Evolutionary conservation across 192 early-diverging fungal species (phyloP).

Genomic region (Chytriomyces confervae): DNA sequence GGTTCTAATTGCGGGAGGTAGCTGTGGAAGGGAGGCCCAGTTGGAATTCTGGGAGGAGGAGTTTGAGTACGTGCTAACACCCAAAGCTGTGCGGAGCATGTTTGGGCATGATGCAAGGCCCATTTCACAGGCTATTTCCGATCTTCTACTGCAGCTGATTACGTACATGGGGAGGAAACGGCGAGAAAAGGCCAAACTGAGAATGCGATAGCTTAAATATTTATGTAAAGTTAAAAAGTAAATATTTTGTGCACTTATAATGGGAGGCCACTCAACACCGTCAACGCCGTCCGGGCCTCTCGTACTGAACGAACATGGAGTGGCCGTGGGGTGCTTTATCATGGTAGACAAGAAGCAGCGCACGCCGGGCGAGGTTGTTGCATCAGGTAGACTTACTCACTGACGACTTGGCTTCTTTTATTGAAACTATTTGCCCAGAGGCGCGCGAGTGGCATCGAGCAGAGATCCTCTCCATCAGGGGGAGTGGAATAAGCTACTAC

Average conservation of each 20-base stretch:
- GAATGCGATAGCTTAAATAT: background rate
- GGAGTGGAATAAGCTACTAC: constrained; percentile 77
- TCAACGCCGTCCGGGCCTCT: constrained; percentile 5
- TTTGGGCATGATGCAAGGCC: constrained; percentile 30
- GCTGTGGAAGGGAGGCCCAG: background rate
- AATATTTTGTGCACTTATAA: background rate
- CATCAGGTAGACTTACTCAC: background rate
- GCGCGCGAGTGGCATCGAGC: constrained; percentile 76
- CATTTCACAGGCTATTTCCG: constrained; percentile 15
- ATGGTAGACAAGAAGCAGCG: constrained; percentile 3
- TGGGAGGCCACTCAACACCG: constrained; percentile 4
- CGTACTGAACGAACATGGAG: constrained; percentile 5
- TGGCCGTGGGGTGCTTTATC: constrained; percentile 7
- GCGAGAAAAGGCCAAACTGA: too few species aligned
- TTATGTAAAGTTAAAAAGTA: background rate
- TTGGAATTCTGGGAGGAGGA: constrained; percentile 21
- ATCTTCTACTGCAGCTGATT: constrained; percentile 3
- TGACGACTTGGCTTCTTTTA: background rate
- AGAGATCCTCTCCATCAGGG: constrained; percentile 80
- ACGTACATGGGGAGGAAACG: background rate
- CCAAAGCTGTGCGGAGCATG: background rate
- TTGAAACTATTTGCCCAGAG: constrained; percentile 37
- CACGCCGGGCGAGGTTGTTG: background rate
- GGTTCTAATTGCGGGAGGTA: background rate
- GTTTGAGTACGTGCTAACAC: constrained; percentile 19